Evolutionary conservation across 768 basidiomycete species (phyloP).

Genomic region (Mycena galopus): DNA sequence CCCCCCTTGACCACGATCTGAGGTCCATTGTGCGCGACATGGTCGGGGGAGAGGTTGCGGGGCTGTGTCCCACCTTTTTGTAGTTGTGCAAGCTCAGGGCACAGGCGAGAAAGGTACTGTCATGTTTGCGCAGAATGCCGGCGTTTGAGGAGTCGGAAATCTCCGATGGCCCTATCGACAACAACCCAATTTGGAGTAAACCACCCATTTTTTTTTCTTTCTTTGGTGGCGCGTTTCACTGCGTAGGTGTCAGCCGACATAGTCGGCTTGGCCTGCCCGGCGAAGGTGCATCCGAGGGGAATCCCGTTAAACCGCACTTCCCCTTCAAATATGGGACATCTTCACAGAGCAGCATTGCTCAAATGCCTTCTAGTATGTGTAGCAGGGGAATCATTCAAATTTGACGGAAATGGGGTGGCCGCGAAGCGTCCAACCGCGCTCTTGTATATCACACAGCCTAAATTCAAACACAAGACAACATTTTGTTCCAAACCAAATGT

Average conservation of each 20-base stretch:
- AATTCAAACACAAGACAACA: neutral
- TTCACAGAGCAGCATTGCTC: neutral
- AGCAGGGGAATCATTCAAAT: neutral
- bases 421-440: neutral
- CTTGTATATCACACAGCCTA: neutral
- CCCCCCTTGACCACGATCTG: neutral
- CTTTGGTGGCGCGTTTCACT: too few relatives aligned
- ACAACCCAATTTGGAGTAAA: too few relatives aligned
- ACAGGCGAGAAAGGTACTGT: neutral
- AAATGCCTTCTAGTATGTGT: neutral
- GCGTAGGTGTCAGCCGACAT: too few relatives aligned
- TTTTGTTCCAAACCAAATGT: neutral
- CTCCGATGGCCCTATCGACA: neutral
- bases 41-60: neutral
- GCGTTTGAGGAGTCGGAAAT: neutral
- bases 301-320: neutral
- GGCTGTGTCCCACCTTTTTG: neutral
- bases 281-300: too few relatives aligned
- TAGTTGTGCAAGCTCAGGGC: too few relatives aligned
- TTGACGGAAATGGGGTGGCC: neutral
- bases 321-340: neutral
- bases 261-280: too few relatives aligned
- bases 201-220: too few relatives aligned
- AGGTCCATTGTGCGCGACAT: neutral
- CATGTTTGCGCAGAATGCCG: neutral